Conservation (phyloP, 2,329 filamentous ascomycete species). For the Drechslerella dactyloides region DNA sequence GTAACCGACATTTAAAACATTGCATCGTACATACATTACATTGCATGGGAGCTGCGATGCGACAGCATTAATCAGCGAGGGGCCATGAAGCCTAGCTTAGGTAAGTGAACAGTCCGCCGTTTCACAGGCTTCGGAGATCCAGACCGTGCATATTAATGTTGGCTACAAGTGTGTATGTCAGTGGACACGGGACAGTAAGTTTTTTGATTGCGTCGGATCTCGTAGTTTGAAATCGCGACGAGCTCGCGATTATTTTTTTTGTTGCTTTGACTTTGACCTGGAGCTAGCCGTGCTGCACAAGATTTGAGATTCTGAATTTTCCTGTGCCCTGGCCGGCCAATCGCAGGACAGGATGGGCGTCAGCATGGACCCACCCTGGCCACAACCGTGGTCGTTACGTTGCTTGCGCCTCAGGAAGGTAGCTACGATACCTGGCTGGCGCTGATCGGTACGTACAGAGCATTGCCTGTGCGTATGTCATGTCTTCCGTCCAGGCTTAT, state of each 20-base stretch:
- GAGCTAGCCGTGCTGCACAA: conserved; percentile 2
- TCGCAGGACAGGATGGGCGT: neutral
- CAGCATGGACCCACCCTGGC: neutral
- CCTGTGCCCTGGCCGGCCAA: neutral
- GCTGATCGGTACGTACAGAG: too few relatives aligned
- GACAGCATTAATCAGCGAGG: neutral
- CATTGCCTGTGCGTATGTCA: too few relatives aligned
- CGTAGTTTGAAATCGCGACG: too few relatives aligned
- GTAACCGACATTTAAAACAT: neutral
- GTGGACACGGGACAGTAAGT: neutral
- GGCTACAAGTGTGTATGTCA: neutral
- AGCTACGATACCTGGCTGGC: neutral
- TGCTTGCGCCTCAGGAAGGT: conserved; percentile 2
- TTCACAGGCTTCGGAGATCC: neutral
- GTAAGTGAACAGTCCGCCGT: neutral
- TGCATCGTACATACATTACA: neutral
- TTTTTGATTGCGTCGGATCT: neutral
- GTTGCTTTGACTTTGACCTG: neutral
- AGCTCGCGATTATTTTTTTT: too few relatives aligned
- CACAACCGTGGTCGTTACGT: neutral
- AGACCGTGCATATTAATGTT: neutral
- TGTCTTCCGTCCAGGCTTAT: too few relatives aligned
- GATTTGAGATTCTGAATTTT: conserved; percentile 1
- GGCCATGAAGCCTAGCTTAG: neutral
- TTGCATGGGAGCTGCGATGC: neutral